Evolutionary conservation across 208 protist species (phyloP).

Genomic region (Trichomonas gallinae): DNA sequence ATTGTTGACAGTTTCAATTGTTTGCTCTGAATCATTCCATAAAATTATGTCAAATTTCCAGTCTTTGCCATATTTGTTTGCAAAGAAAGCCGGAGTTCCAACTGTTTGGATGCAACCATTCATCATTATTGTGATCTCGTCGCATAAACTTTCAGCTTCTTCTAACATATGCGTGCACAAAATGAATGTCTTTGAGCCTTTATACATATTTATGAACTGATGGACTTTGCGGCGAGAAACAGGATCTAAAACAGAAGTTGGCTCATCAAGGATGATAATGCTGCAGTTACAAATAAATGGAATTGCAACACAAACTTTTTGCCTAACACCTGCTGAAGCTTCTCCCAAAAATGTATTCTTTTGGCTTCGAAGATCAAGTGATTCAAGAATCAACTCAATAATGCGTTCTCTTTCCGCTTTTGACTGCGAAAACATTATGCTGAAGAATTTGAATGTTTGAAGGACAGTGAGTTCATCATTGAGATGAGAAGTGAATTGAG

Average conservation of each 20-base stretch:
- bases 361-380: neutral
- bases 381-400: neutral
- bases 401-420: neutral
- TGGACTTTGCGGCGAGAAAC: neutral
- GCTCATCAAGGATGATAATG: conserved; percentile 8
- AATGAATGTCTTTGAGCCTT: neutral
- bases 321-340: neutral
- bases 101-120: neutral
- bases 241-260: neutral
- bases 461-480: neutral
- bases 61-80: neutral
- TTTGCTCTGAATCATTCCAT: neutral
- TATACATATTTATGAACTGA: neutral
- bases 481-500: conserved; percentile 15
- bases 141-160: neutral
- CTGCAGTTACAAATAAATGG: neutral
- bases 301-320: neutral
- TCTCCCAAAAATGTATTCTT: neutral
- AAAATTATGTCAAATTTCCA: neutral
- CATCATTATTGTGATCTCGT: neutral
- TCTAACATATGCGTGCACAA: neutral
- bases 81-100: neutral
- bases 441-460: neutral
- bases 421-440: neutral
- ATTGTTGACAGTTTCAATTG: neutral